These are phyloP conservation scores for Pisolithus thermaeus DNA, from an alignment of 1,284 basidiomycete species.

Conservation along the genomic window DNA sequence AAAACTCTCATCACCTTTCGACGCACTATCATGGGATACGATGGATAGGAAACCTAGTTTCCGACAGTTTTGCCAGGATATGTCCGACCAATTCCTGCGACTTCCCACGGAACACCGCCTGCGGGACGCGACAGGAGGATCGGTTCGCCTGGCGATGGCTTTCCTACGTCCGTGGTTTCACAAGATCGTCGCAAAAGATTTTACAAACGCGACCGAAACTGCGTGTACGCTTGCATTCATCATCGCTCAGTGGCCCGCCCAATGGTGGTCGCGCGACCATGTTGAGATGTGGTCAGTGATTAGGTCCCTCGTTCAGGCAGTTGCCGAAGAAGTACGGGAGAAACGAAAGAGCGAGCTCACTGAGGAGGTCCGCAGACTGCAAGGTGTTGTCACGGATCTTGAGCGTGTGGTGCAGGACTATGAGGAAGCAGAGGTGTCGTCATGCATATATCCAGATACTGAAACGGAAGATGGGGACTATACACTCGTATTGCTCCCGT, in stretches of 20 bases:
- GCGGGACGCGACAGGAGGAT: constrained; percentile 58
- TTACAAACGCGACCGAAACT: constrained; percentile 41
- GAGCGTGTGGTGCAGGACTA: constrained; percentile 37
- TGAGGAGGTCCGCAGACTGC: constrained; percentile 41
- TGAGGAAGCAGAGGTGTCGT: constrained; percentile 26
- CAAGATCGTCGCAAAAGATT: constrained; percentile 41
- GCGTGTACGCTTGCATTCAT: constrained; percentile 49
- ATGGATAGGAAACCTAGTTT: constrained; percentile 53
- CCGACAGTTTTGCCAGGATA: constrained; percentile 63
- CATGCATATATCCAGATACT: constrained; percentile 17
- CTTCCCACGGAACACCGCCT: constrained; percentile 48
- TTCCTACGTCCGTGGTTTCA: constrained; percentile 68
- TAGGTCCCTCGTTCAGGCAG: constrained; percentile 47
- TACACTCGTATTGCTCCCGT: constrained; percentile 14
- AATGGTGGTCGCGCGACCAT: constrained; percentile 58
- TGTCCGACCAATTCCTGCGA: constrained; percentile 55
- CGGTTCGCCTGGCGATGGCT: constrained; percentile 58
- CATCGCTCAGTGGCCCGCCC: constrained; percentile 65
- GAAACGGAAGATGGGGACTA: constrained; percentile 13
- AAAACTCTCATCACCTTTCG: constrained; percentile 35
- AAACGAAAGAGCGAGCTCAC: constrained; percentile 36
- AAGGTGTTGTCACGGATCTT: constrained; percentile 44
- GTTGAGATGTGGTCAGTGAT: constrained; percentile 53
- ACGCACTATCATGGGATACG: constrained; percentile 54
- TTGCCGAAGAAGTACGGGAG: constrained; percentile 59